A percentile compares a stretch with the other conserved stretches of the same genome.
These are phyloP conservation scores for Teratosphaeria epicoccoides DNA, from an alignment of 2,329 filamentous ascomycete genomes.

Conservation along the genomic window DNA sequence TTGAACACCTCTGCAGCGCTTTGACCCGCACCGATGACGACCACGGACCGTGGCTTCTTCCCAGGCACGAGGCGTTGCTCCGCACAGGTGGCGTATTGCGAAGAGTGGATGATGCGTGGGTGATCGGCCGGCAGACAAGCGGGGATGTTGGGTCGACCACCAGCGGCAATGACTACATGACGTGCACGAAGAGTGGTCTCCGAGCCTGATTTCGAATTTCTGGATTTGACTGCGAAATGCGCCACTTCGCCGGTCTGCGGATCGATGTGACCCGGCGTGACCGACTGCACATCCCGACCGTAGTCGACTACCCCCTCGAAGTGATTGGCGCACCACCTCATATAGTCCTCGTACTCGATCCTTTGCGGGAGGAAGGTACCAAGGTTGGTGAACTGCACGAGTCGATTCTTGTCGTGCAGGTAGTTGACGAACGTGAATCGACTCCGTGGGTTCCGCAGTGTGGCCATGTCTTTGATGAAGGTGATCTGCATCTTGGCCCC, in stretches of 20 bases:
- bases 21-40: constrained; percentile 81
- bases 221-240: constrained; percentile 57
- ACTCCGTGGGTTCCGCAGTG: constrained; percentile 74
- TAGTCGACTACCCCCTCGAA: constrained; percentile 69
- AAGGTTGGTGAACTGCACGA: constrained; percentile 85
- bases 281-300: constrained; percentile 62
- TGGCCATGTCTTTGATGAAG: constrained; percentile 92
- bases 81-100: constrained; percentile 62
- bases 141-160: constrained; percentile 61
- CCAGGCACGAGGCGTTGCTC: constrained; percentile 48
- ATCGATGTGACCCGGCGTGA: constrained; percentile 47
- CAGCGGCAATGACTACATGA: constrained; percentile 61
- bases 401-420: constrained; percentile 66
- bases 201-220: constrained; percentile 48
- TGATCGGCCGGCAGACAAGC: constrained; percentile 57
- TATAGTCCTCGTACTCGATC: constrained; percentile 88
- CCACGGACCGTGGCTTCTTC: constrained; percentile 57
- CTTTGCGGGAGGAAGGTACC: constrained; percentile 78
- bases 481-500: constrained; percentile 88
- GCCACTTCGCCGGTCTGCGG: constrained; percentile 45
- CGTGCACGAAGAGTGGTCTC: constrained; percentile 46
- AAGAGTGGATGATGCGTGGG: constrained; percentile 75
- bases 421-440: constrained; percentile 96
- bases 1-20: constrained; percentile 93
- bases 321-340: constrained; percentile 77